Percentiles rank a stretch among this genome's conserved stretches.
These are phyloP conservation scores for Suaeda aralocaspica DNA, from an alignment of 148 eudicot species.

Conservation along the genomic window DNA sequence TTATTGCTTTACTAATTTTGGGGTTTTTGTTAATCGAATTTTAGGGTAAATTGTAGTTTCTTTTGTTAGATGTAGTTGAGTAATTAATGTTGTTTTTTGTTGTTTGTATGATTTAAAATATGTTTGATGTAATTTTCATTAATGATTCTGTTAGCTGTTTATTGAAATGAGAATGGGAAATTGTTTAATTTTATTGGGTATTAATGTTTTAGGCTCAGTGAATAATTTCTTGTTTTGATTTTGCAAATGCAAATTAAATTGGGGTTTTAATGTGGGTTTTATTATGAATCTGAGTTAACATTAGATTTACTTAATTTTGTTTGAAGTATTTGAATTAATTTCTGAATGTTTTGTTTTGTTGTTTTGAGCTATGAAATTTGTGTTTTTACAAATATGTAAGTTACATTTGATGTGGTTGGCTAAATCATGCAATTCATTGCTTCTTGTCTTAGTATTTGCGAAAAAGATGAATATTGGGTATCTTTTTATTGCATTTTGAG, in stretches of 20 bases:
- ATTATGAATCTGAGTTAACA: background rate
- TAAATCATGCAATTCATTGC: background rate
- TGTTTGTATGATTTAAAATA: conserved; percentile 1
- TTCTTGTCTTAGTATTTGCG: background rate
- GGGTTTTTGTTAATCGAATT: background rate
- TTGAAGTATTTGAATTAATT: background rate
- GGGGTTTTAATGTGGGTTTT: background rate
- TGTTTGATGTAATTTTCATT: background rate
- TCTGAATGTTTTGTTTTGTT: background rate
- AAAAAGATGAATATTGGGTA: no score
- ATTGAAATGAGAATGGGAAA: background rate
- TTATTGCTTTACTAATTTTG: background rate
- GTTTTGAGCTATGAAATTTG: background rate
- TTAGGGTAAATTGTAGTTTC: background rate
- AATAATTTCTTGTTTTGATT: background rate
- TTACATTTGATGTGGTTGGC: background rate
- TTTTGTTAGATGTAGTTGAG: background rate
- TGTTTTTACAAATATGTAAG: background rate
- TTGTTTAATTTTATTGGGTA: background rate
- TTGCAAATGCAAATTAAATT: background rate
- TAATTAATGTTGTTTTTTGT: background rate
- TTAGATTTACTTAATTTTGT: background rate
- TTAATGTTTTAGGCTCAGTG: background rate
- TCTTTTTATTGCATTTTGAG: background rate
- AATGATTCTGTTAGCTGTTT: background rate